These are phyloP conservation scores for Curvularia eragrostidis DNA, from an alignment of 2,329 filamentous ascomycete genomes.

Conservation along the genomic window DNA sequence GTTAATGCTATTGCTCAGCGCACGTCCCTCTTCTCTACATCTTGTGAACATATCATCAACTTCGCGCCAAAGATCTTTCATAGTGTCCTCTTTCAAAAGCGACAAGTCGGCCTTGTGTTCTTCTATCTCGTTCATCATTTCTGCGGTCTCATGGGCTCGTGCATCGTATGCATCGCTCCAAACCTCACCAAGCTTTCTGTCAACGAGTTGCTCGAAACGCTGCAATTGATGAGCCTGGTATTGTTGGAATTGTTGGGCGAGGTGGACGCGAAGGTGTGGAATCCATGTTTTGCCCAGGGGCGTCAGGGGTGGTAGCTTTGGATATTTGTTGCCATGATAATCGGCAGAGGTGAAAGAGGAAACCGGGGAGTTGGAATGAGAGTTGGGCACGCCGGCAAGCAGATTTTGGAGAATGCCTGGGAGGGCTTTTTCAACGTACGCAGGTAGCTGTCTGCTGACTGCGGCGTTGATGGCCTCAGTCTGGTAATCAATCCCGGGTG, in stretches of 20 bases:
- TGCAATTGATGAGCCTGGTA: conserved; percentile 9
- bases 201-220: conserved; percentile 7
- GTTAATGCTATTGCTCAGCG: not conserved
- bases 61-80: conserved; percentile 5
- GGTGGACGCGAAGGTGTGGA: conserved; percentile 11
- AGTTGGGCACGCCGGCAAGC: not conserved
- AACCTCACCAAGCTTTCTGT: conserved; percentile 1
- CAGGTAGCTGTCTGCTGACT: not conserved
- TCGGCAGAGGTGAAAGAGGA: not conserved
- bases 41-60: not conserved
- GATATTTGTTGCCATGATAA: not conserved
- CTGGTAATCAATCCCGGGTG: not conserved
- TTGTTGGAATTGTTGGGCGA: conserved; percentile 10
- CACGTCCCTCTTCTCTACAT: not conserved
- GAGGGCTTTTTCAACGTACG: not conserved
- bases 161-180: not conserved
- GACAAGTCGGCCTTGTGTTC: conserved; percentile 7
- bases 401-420: not conserved
- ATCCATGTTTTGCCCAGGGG: conserved; percentile 3
- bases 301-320: conserved; percentile 11
- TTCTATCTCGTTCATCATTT: conserved; percentile 8
- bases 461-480: not conserved
- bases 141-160: conserved; percentile 7
- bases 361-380: not conserved
- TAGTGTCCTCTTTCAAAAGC: conserved; percentile 4